These are phyloP conservation scores for Mortierella sp. DNA, from an alignment of 371 early-diverging fungal genomes.

Conservation along the genomic window DNA sequence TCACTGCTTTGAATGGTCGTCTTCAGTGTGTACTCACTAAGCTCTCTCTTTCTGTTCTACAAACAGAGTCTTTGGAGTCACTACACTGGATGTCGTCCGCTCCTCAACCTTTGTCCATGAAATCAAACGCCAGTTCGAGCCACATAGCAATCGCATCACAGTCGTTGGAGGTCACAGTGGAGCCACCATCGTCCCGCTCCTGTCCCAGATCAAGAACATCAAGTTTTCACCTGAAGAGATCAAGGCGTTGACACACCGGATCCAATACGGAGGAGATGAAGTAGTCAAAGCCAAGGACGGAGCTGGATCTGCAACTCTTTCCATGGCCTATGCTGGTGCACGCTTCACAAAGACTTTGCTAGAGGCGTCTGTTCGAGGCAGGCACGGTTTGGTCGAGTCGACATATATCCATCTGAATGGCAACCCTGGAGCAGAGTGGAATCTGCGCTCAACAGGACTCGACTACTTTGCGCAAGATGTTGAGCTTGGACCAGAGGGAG, in stretches of 20 bases:
- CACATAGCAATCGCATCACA: slow-evolving; percentile 71
- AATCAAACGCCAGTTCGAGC: slow-evolving; percentile 55
- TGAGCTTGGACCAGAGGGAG: slow-evolving; percentile 94
- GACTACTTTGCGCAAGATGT: slow-evolving; percentile 97
- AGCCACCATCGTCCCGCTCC: slow-evolving; percentile 86
- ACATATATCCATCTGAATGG: slow-evolving; percentile 85
- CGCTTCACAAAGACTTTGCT: slow-evolving; percentile 93
- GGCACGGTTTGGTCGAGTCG: slow-evolving; percentile 91
- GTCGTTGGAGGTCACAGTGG: slow-evolving; percentile 96
- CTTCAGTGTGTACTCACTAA: neutral
- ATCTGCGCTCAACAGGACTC: slow-evolving; percentile 64
- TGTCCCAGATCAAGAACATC: slow-evolving; percentile 68
- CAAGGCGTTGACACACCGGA: slow-evolving; percentile 82
- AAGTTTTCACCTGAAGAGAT: slow-evolving; percentile 74
- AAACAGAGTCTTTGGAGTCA: slow-evolving; percentile 87
- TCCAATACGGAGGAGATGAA: slow-evolving; percentile 98
- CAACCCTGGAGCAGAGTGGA: slow-evolving; percentile 55
- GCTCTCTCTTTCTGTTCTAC: slow-evolving; percentile 58
- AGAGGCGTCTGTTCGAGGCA: slow-evolving; percentile 85
- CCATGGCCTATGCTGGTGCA: slow-evolving; percentile 98
- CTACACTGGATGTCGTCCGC: slow-evolving; percentile 90
- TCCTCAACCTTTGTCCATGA: slow-evolving; percentile 86
- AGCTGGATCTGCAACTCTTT: slow-evolving; percentile 96
- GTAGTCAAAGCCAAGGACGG: slow-evolving; percentile 99
- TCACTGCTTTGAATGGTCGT: no score